Evolutionary conservation across 192 early-diverging fungal genomes (phyloP).

Genomic region (Podila verticillata): DNA sequence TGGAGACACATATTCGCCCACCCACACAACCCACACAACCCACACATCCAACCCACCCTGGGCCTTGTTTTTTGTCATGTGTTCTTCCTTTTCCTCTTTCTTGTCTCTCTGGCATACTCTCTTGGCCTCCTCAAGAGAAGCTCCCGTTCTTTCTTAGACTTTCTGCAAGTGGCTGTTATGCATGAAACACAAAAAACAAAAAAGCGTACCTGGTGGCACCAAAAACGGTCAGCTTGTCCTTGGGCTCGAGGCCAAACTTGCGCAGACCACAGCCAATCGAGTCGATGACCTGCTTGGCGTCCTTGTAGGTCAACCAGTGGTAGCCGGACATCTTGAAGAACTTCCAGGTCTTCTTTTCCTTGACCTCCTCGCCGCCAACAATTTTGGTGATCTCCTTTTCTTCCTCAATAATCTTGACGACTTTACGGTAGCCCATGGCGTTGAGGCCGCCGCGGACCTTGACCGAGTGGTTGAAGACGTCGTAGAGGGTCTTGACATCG

Average conservation of each 20-base stretch:
- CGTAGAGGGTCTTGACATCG: conserved; percentile 74
- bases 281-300: conserved; percentile 64
- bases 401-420: conserved; percentile 75
- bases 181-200: neutral
- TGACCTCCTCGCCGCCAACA: conserved; percentile 63
- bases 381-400: conserved; percentile 76
- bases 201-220: conserved; percentile 70
- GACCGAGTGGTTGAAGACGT: conserved; percentile 69
- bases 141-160: no score
- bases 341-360: conserved; percentile 84
- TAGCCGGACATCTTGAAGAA: conserved; percentile 84
- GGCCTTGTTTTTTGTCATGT: neutral
- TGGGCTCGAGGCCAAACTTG: conserved; percentile 65
- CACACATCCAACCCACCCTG: neutral
- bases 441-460: conserved; percentile 64
- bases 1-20: neutral
- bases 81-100: neutral
- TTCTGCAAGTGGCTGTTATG: no score
- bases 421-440: conserved; percentile 75
- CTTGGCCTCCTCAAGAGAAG: no score
- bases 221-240: conserved; percentile 68
- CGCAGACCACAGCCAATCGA: conserved; percentile 78
- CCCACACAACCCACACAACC: no score
- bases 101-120: neutral
- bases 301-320: conserved; percentile 82